These are phyloP conservation scores for Phytophthora foliorum DNA, from an alignment of 352 stramenopile species.

Conservation along the genomic window DNA sequence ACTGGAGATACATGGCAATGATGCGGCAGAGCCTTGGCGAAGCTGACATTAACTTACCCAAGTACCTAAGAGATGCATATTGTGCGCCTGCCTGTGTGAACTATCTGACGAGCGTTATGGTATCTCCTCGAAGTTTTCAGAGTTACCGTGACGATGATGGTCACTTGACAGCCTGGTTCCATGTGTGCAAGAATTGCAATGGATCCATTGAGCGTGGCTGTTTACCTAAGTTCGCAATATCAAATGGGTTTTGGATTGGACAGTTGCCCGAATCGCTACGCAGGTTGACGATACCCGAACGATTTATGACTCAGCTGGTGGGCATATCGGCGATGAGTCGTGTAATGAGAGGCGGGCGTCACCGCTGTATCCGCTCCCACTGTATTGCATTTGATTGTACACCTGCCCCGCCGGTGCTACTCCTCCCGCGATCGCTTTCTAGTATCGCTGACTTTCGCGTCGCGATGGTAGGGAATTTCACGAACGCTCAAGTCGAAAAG, in stretches of 20 bases:
- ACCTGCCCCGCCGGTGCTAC: not conserved
- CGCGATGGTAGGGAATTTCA: slow-evolving; percentile 3
- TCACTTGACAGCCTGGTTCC: slow-evolving; percentile 1
- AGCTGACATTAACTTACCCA: not conserved
- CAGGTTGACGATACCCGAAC: not conserved
- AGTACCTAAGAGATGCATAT: not conserved
- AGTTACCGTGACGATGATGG: not conserved
- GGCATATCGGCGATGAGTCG: not conserved
- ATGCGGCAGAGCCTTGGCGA: not conserved
- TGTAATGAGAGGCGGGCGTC: not conserved
- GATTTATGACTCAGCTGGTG: slow-evolving; percentile 6
- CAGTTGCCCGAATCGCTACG: not conserved
- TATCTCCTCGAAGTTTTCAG: slow-evolving; percentile 20
- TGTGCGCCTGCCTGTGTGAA: not conserved
- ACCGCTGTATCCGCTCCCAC: too few species aligned
- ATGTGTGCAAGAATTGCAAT: not conserved
- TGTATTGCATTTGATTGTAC: slow-evolving; percentile 16
- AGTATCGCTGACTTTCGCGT: not conserved
- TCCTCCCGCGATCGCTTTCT: not conserved
- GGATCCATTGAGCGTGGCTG: not conserved
- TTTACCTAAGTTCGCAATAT: slow-evolving; percentile 12
- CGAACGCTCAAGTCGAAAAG: slow-evolving; percentile 5
- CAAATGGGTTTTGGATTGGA: slow-evolving; percentile 14
- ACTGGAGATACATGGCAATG: not conserved
- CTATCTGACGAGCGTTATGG: not conserved